Base-by-base conservation (phyloP, 1,284 basidiomycete species). In the Wolfiporia cocos region DNA sequence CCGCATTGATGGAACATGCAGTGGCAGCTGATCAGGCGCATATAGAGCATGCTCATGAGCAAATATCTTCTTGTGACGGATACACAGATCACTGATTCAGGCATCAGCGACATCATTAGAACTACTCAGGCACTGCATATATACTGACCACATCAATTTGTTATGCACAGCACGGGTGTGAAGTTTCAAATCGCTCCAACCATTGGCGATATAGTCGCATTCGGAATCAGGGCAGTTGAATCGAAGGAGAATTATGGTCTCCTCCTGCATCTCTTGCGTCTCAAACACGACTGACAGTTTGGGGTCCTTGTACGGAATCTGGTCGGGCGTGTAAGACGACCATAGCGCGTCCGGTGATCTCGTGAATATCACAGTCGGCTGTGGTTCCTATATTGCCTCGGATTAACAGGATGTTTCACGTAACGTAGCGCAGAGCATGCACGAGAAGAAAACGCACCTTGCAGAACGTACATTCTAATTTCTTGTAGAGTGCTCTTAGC, bases 31-130 rank as follows among this genome's bases (percentile, higher is more conserved):
- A 55, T 78, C 69, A 2, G 77, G 73, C 1, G 83, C 74, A 59
- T 95, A 97, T 15, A 97, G 64, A 0, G 83, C 78, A 60, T 98
- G 96, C 62, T 99, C 95, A 62, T 99, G 94, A 0, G 91, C 74
- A 65, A 99, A 99, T 36, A 98, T 88, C 54, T 96, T 97, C 67
- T 98, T 93, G 65, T 78, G 75, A 30, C 81, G 75, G 44, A 94
- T 83, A 60, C 96, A 99, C 2, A 99, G 63, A 54, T 93, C 90
- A 57, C 91, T 92, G 49, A 15, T 41, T 39, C 10, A 9, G 20
- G 9, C 35, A 19, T 19, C 19, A 23, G 19, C 1, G 17, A 24
- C 19, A 36, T 39, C 14, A 33, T 29, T 20, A 34, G 39, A 17
- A 19, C 6, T 5, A 14, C 15, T n/a, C 3, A n/a, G 34, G n/a